Evolutionary conservation across 352 stramenopile species (phyloP), one percentile per base, ranked within the genome.

Genomic region (Pythium brassicae): DNA sequence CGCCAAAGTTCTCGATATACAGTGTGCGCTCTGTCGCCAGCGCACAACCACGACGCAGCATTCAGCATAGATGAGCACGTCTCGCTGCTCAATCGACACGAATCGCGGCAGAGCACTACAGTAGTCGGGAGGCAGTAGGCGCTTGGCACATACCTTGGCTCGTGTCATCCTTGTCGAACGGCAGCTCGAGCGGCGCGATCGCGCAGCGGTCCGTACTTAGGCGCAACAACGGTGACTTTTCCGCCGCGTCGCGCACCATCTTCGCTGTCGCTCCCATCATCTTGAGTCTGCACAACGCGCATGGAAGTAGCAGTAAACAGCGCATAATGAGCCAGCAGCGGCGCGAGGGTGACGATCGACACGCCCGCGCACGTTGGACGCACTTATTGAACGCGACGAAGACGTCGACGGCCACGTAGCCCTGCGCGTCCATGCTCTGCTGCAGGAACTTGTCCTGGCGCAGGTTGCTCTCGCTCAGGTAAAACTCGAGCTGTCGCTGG

Each of bases 401-500:
- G 35, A 86, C 61, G 34, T 68, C 52, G 37, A 70, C 65, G 4
- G 73, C 57, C 25, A 92, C 57, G 58, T 85, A 89, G 34, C 74
- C 77, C 34, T 82, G 45, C 22, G 73, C 72, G 57, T 92, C 78
- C 79, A 88, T 87, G 52, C 74, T 56, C 59, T 90, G 74, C 59
- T 83, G 78, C 55, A 92, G 57, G 59, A 89, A 90, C 57, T 90
- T 92, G 68, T 92, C 83, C 61, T 85, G 75, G 7, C 79, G 76
- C 42, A 92, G 60, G 60, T 90, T 92, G 63, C 79, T 88, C 44
- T 74, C 68, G 61, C 83, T 84, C 45, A 92, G 53, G 44, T 90
- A 90, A 61, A 92, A 90, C 73, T 92, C 79, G 51, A 92, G 77
- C 70, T 92, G 83, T 40, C 78, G 75, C 66, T 90, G 77, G 42